Evolutionary conservation across 371 early-diverging fungal species (phyloP), one percentile per base, ranked within the genome.

Genomic region (Mortierella sp.): DNA sequence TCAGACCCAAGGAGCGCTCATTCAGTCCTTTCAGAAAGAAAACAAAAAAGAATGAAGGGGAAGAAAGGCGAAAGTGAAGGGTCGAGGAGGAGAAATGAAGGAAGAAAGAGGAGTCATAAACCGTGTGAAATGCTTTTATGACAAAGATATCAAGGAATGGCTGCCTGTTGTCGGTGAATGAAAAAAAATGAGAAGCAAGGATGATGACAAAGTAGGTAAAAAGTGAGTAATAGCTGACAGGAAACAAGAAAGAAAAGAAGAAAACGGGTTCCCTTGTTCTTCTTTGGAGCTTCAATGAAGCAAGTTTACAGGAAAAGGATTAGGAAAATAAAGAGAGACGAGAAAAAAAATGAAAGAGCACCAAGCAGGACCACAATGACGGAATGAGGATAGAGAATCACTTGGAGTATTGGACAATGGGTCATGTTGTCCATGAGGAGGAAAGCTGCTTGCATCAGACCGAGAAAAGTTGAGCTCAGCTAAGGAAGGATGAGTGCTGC

Each of bases 151-250:
- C 16, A 34, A 58, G 1, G 13, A 19, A 47, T 22, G 48, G n/a
- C 48, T 48, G 48, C 48, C n/a, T 3, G 48, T n/a, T 48, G 61
- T n/a, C 61, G 61, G 61, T 34, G 61, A 34, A 58, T 58, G 34
- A 58, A 58, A 58, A 55, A 55, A 11, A 16, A 55, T 11, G 16
- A 31, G 34, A 58, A 22, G 22, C 14, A 55, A 16, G 7, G 58
- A 31, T 31, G 19, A 37, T 58, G 61, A 37, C 61, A 34, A 31
- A 58, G 19, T 22, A 58, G 37, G 22, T n/a, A n/a, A n/a, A n/a
- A n/a, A n/a, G 19, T 34, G 34, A 58, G 61, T 19, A 58, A 37
- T 31, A 58, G 9, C 16, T 3, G 34, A 29, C 53, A 53, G 14
- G 53, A 53, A 29, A 53, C 55, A 5, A 55, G 47, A 47, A 47